These are phyloP conservation scores for Mycoemilia scoparia DNA, from an alignment of 192 early-diverging fungal species.

Conservation along the genomic window DNA sequence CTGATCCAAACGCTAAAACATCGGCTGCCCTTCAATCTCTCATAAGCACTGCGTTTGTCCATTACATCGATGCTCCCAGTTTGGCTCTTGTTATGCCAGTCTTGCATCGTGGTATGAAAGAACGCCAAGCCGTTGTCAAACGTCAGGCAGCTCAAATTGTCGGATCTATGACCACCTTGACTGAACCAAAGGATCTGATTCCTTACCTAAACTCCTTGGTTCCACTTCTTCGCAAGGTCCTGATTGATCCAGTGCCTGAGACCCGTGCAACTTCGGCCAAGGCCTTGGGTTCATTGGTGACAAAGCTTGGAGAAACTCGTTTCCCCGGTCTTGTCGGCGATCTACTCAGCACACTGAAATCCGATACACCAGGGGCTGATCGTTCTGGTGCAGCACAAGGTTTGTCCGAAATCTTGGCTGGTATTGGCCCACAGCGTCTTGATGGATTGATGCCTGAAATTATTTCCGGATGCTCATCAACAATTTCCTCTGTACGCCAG, in stretches of 20 bases:
- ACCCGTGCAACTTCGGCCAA: constrained; percentile 84
- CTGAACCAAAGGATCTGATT: constrained; percentile 79
- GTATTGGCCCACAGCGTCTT: constrained; percentile 66
- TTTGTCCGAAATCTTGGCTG: constrained; percentile 79
- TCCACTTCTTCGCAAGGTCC: constrained; percentile 75
- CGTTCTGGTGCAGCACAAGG: constrained; percentile 95
- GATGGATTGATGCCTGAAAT: constrained; percentile 83
- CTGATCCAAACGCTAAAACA: constrained; percentile 78
- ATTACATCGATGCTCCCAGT: constrained; percentile 95
- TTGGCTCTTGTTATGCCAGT: constrained; percentile 91
- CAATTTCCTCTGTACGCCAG: constrained; percentile 72
- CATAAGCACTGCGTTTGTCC: constrained; percentile 85
- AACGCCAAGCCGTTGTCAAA: constrained; percentile 77
- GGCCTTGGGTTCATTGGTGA: constrained; percentile 80
- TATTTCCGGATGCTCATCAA: constrained; percentile 51
- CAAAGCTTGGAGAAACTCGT: constrained; percentile 77
- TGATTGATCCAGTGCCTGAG: constrained; percentile 91
- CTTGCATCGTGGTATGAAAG: constrained; percentile 75
- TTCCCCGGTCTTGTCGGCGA: constrained; percentile 88
- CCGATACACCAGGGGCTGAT: constrained; percentile 79
- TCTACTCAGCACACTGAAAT: constrained; percentile 68
- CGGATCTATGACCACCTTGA: constrained; percentile 92
- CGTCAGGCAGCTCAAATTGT: constrained; percentile 95
- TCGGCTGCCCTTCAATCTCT: constrained; percentile 63
- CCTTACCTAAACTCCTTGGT: constrained; percentile 70